These are phyloP conservation scores for Cinchona pubescens DNA, from an alignment of 257 asterid genomes.

Conservation along the genomic window DNA sequence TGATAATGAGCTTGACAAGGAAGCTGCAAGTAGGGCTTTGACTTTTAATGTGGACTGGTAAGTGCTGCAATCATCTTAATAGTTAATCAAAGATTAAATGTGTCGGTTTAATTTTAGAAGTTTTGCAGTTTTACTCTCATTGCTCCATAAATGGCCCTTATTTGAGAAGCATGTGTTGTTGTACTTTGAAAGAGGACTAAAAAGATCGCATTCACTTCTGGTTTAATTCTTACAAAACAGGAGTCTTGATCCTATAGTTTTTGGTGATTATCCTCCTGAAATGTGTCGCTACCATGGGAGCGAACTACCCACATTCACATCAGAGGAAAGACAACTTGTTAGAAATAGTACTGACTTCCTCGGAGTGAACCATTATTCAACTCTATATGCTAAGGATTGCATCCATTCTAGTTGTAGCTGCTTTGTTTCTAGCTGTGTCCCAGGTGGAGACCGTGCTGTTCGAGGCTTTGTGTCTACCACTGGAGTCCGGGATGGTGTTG, in stretches of 20 bases:
- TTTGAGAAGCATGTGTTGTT: too few relatives aligned
- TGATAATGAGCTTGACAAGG: too few relatives aligned
- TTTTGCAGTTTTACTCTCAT: too few relatives aligned
- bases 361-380: constrained; percentile 71
- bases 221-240: too few relatives aligned
- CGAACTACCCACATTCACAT: constrained; percentile 53
- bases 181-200: too few relatives aligned
- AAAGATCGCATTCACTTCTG: too few relatives aligned
- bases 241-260: constrained; percentile 57
- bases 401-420: constrained; percentile 45
- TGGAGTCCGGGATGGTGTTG: constrained; percentile 49
- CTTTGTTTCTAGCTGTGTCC: constrained; percentile 35
- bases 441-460: constrained; percentile 55
- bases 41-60: too few relatives aligned
- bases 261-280: constrained; percentile 75
- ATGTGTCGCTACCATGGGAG: constrained; percentile 49
- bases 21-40: too few relatives aligned
- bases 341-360: constrained; percentile 66
- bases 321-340: constrained; percentile 43
- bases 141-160: too few relatives aligned
- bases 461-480: constrained; percentile 46
- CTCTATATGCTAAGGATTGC: constrained; percentile 69
- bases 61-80: too few relatives aligned
- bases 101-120: too few relatives aligned
- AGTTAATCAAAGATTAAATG: too few relatives aligned